A percentile compares a stretch with the other conserved stretches of the same genome.
These are phyloP conservation scores for Cymbopogon flexuosus DNA, from an alignment of 202 grass and related monocot genomes.

Conservation along the genomic window DNA sequence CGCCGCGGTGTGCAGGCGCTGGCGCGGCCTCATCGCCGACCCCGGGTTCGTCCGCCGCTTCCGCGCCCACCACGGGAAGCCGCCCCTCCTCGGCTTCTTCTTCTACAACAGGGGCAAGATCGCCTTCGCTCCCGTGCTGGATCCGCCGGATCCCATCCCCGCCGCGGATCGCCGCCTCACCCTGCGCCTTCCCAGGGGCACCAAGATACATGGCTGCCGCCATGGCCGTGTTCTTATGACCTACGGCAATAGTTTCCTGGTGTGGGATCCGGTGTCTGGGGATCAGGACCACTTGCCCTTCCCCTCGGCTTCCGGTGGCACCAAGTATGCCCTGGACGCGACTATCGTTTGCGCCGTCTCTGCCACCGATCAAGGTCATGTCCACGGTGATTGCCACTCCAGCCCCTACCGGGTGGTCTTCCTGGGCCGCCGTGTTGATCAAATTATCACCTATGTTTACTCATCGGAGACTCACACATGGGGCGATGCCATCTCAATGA, in stretches of 20 bases:
- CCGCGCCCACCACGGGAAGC: neutral
- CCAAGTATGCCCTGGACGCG: neutral
- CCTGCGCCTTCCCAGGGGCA: neutral
- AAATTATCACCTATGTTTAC: neutral
- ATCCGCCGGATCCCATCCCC: neutral
- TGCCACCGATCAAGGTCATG: neutral
- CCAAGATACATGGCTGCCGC: neutral
- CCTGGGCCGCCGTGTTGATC: neutral
- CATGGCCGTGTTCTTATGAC: neutral
- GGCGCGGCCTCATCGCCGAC: neutral
- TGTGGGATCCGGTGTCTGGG: slow-evolving; percentile 11
- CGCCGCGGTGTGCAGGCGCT: neutral
- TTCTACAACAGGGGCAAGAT: neutral
- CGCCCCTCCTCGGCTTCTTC: neutral
- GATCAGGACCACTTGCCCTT: neutral
- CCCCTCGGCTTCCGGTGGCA: neutral
- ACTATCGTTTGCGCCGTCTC: neutral
- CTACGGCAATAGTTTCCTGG: neutral
- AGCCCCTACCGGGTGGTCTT: neutral
- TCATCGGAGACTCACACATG: neutral
- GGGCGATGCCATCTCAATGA: neutral
- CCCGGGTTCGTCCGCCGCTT: neutral
- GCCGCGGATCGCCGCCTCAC: neutral
- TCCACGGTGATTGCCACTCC: neutral
- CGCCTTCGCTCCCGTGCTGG: neutral